Evolutionary conservation across 257 asterid genomes (phyloP), one percentile per base, ranked within the genome.

Genomic region (Nicotiana paniculata): DNA sequence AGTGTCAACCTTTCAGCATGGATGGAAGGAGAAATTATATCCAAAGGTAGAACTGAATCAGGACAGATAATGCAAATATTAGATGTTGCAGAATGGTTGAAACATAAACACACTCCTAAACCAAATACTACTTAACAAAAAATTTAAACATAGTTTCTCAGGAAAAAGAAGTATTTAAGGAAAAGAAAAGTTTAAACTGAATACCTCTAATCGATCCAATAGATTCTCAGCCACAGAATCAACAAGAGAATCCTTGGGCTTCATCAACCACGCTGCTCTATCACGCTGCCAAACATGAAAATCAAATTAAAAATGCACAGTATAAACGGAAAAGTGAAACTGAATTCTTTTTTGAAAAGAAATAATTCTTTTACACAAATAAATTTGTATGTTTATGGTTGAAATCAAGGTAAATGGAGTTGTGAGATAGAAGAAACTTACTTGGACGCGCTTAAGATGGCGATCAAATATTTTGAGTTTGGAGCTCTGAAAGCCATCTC

Each of bases 231-330:
- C 97, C 18, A 96, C 99, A 4, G 94, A 84, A 87, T 93, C 98
- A 84, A 90, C 84, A 81, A 96, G 86, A 53, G 97, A 84, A 88
- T 96, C 95, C 84, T 89, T 85, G 2, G 90, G 89, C 74, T 90
- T 84, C 98, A 90, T 88, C 89, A 94, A 85, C 99, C 98, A 96
- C 69, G 97, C 98, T 15, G 97, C 99, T 89, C 99, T 87, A 89
- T 96, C 97, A 67, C 99, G 91, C 99, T 96, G 89, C 72, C 85
- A 66, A 24, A 46, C 33, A 66, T 24, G 9, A 12, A 46, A 39
- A 13, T 62, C 13, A 59, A 46, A 35, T 24, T 16, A 6, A 70
- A 70, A 70, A 39, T 69, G 54, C n/a, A 70, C 43, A 43, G 33
- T 70, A 70, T 43, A 70, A 43, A 39, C 1, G 35, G n/a, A 21